Base-by-base conservation (phyloP, 129 eudicot genomes). In the Dittrichia graveolens region DNA sequence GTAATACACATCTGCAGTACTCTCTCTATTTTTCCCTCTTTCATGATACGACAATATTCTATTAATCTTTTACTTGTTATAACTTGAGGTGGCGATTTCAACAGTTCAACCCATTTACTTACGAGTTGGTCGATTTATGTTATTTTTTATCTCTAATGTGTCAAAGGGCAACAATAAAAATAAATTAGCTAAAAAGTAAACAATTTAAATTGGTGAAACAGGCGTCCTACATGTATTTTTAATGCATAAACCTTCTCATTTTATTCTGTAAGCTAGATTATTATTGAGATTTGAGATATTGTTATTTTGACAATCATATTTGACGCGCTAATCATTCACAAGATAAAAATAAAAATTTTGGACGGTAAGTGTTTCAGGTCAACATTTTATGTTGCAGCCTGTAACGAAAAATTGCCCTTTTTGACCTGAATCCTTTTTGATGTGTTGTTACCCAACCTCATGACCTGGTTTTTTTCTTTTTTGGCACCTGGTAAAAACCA, bases 1-100 rank as follows among this genome's bases (percentile, higher is more conserved):
- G 97, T 92, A 86, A 80, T 75, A 46, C 61, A 13, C 62, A 40
- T 38, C 38, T 63, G 18, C 59, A 34, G 5, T 50, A 13, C 24
- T 24, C 67, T 24, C 7, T 11, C 34, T 9, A 8, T 44, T 43
- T 10, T 4, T 12, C 1, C 52, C 49, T 15, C 13, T 71, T 35
- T 43, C 3, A 11, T 58, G 65, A 8, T 45, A 2, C 31, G 40
- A 31, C 6, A 5, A 57, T 57, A 43, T 15, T 37, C 37, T 34
- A 18, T 47, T 41, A 4, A 59, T 43, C 8, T 72, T 35, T 37
- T 58, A 35, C 42, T 34, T 35, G 64, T 59, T 31, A 59, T 34
- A 3, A 10, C 15, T 3, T 13, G 46, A 61, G 24, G 46, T 38
- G 46, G 46, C 1, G 31, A 24, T 24, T 24, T 24, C 31, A 24